These are phyloP conservation scores for Chytridium lagenaria DNA, from an alignment of 371 early-diverging fungal genomes.

Conservation along the genomic window DNA sequence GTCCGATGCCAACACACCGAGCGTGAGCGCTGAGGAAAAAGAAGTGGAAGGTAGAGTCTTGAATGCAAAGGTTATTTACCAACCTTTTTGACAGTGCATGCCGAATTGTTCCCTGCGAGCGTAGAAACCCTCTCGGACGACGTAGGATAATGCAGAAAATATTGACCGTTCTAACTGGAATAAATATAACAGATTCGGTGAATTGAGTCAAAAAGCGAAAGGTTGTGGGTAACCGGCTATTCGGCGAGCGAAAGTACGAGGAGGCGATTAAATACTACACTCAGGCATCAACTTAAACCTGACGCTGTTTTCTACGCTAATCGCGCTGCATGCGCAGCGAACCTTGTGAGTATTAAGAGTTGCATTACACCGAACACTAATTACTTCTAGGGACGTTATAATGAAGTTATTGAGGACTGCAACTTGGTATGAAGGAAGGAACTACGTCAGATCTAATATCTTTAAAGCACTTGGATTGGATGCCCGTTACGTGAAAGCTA, in stretches of 20 bases:
- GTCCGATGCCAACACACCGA: not conserved
- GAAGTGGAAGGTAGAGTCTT: not conserved
- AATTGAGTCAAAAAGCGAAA: slow-evolving; percentile 63
- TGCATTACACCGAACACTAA: too few species aligned
- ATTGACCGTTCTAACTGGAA: not conserved
- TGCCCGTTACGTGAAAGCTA: slow-evolving; percentile 53
- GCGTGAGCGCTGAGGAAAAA: not conserved
- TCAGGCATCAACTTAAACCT: slow-evolving; percentile 79
- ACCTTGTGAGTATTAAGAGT: slow-evolving; percentile 60
- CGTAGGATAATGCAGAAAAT: not conserved
- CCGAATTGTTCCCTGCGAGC: not conserved
- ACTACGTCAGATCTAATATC: not conserved
- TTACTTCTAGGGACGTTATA: slow-evolving; percentile 56
- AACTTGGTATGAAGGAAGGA: not conserved
- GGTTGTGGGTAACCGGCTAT: slow-evolving; percentile 86
- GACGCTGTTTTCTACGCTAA: slow-evolving; percentile 89
- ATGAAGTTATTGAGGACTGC: slow-evolving; percentile 67
- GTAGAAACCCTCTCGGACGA: not conserved
- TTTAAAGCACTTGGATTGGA: slow-evolving; percentile 49
- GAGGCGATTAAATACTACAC: slow-evolving; percentile 89
- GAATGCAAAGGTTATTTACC: not conserved
- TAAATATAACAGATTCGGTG: not conserved
- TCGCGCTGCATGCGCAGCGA: slow-evolving; percentile 91
- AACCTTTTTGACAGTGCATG: not conserved
- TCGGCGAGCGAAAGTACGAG: slow-evolving; percentile 77